These are phyloP conservation scores for Wallacemonas rigidus DNA, from an alignment of 208 protist species.

Conservation along the genomic window DNA sequence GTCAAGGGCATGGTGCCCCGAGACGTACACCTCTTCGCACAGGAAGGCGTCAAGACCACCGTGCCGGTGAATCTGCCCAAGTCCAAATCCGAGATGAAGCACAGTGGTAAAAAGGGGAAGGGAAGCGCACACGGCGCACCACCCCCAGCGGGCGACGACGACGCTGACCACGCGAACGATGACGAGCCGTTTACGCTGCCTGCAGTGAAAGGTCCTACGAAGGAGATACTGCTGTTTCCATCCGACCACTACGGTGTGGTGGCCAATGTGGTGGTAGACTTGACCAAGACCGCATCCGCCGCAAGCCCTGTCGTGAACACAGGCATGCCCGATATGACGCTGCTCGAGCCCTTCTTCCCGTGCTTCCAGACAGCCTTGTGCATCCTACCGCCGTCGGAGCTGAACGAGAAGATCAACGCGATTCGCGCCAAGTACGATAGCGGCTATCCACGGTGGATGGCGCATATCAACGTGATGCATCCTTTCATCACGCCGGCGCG, in stretches of 20 bases:
- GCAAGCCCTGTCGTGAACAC: neutral
- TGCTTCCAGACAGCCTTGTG: constrained; percentile 19
- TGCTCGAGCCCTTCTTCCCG: constrained; percentile 4
- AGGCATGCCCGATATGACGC: neutral
- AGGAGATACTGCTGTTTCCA: constrained; percentile 20
- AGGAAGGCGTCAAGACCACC: neutral
- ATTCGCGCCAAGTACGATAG: constrained; percentile 19
- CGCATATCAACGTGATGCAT: constrained; percentile 27
- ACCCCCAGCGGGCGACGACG: neutral
- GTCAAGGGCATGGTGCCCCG: constrained; percentile 4
- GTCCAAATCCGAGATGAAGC: neutral
- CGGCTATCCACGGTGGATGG: constrained; percentile 29
- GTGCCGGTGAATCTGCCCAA: neutral
- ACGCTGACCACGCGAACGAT: neutral
- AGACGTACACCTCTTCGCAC: constrained; percentile 1
- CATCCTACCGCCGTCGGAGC: constrained; percentile 14
- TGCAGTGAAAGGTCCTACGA: constrained; percentile 4
- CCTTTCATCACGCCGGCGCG: constrained; percentile 14
- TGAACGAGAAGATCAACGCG: constrained; percentile 16
- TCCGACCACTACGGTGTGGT: constrained; percentile 24
- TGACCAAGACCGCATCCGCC: neutral
- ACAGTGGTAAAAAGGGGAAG: neutral
- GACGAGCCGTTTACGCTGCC: constrained; percentile 9
- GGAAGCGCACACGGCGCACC: neutral
- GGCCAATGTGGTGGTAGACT: neutral